These are phyloP conservation scores for Colletotrichum karsti DNA, from an alignment of 2,329 filamentous ascomycete genomes.

Conservation along the genomic window DNA sequence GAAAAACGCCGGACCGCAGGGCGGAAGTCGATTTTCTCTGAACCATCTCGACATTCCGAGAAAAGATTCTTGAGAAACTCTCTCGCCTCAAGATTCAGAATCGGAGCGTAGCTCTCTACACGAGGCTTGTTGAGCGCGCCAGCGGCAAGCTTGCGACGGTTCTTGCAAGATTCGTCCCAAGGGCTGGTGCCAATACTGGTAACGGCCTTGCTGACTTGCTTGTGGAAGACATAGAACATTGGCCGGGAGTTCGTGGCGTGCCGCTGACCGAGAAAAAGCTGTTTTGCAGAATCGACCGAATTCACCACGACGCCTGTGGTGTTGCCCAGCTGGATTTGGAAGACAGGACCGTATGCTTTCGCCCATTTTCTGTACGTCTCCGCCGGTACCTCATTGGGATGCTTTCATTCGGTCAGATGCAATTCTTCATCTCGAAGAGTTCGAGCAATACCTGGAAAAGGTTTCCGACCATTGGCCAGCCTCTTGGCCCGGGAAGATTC, in stretches of 20 bases:
- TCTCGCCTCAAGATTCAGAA: constrained; percentile 61
- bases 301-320: constrained; percentile 74
- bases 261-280: constrained; percentile 73
- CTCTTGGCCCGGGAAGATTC: constrained; percentile 25
- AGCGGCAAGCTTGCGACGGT: constrained; percentile 70
- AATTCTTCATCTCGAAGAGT: too few relatives aligned
- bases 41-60: constrained; percentile 60
- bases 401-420: neutral
- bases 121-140: constrained; percentile 72
- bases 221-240: constrained; percentile 68
- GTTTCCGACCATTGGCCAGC: constrained; percentile 26
- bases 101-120: constrained; percentile 71
- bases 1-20: constrained; percentile 71
- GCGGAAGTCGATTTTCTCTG: constrained; percentile 65
- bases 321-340: constrained; percentile 44
- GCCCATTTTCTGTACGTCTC: constrained; percentile 39
- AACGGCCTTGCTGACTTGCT: constrained; percentile 57
- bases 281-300: constrained; percentile 69
- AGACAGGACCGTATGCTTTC: constrained; percentile 38
- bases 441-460: constrained; percentile 4
- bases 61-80: constrained; percentile 67
- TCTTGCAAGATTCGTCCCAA: constrained; percentile 75
- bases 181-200: constrained; percentile 70
- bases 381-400: constrained; percentile 13
- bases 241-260: constrained; percentile 72